Evolutionary conservation across 2,329 filamentous ascomycete species (phyloP).

Genomic region (Microdochium trichocladiopsis): DNA sequence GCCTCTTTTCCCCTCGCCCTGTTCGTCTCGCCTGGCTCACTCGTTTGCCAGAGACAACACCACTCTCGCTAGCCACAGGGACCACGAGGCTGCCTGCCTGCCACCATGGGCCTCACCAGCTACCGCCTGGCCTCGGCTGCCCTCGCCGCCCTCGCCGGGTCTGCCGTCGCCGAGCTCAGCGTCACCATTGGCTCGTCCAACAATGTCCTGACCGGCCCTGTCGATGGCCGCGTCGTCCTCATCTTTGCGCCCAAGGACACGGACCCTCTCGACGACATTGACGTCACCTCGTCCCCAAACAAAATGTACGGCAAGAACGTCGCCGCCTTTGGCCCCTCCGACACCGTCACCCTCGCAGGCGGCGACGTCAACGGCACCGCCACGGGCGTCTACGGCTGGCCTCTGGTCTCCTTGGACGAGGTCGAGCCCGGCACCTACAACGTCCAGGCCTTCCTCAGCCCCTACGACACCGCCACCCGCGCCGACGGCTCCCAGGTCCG

Average conservation of each 20-base stretch:
- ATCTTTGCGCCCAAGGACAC: slow-evolving; percentile 14
- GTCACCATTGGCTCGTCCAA: neutral
- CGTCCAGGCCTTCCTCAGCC: slow-evolving; percentile 12
- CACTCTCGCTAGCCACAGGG: neutral
- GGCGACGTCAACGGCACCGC: slow-evolving; percentile 3
- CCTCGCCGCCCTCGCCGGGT: neutral
- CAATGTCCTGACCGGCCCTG: slow-evolving; percentile 5
- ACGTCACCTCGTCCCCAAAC: slow-evolving; percentile 11
- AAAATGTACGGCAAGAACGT: slow-evolving; percentile 14
- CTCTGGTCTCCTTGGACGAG: slow-evolving; percentile 8
- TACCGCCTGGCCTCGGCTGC: neutral
- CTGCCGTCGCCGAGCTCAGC: neutral
- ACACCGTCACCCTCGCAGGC: slow-evolving; percentile 7
- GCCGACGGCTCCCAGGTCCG: slow-evolving; percentile 10
- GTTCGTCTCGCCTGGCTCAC: neutral
- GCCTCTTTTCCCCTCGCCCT: neutral
- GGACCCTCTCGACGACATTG: slow-evolving; percentile 12
- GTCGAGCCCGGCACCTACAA: slow-evolving; percentile 9
- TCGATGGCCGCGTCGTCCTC: slow-evolving; percentile 13
- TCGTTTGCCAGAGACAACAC: neutral
- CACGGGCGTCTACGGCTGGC: slow-evolving; percentile 10
- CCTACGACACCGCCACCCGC: slow-evolving; percentile 9
- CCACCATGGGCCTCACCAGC: neutral
- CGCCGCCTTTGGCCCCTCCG: slow-evolving; percentile 7
- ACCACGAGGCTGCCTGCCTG: neutral